phyloP scores from a whole-genome alignment of 2,329 filamentous ascomycete genomes.

The Neonectria neomacrospora region DNA sequence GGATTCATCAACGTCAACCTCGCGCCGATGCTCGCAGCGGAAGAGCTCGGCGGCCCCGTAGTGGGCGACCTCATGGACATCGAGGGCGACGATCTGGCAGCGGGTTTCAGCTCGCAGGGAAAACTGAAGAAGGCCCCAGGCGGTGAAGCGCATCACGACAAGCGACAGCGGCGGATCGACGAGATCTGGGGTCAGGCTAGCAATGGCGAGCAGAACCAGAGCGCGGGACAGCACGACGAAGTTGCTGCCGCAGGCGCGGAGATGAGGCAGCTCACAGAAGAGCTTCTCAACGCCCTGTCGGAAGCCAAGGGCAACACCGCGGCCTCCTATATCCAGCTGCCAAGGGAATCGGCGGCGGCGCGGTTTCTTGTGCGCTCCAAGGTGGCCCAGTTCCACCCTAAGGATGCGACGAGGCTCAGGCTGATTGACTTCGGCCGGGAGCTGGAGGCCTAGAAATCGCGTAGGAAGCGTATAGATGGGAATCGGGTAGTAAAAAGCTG shows the following conservation, averaged over 20 bases:
- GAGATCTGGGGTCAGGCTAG: slow-evolving; percentile 67
- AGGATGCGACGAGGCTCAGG: slow-evolving; percentile 68
- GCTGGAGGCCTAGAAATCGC: slow-evolving; percentile 61
- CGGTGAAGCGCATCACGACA: slow-evolving; percentile 54
- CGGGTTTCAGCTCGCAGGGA: slow-evolving; percentile 70
- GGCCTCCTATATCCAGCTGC: slow-evolving; percentile 67
- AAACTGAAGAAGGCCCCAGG: slow-evolving; percentile 63
- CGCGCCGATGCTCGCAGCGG: slow-evolving; percentile 81
- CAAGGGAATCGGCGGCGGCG: slow-evolving; percentile 69
- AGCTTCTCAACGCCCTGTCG: slow-evolving; percentile 68
- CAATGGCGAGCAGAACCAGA: slow-evolving; percentile 12
- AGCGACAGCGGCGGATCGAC: slow-evolving; percentile 69
- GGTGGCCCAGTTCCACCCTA: slow-evolving; percentile 73
- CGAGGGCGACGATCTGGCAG: slow-evolving; percentile 67
- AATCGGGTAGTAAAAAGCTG: not conserved
- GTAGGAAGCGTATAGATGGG: not conserved
- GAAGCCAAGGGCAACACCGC: slow-evolving; percentile 65
- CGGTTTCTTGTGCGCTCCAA: slow-evolving; percentile 73
- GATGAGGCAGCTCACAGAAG: slow-evolving; percentile 69
- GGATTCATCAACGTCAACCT: slow-evolving; percentile 77
- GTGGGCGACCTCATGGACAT: slow-evolving; percentile 79
- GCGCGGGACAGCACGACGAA: slow-evolving; percentile 55
- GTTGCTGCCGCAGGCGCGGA: slow-evolving; percentile 63
- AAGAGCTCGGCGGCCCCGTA: slow-evolving; percentile 84
- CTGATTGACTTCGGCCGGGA: slow-evolving; percentile 74